phyloP scores from a whole-genome alignment of 139 green algal genomes.

The Diplosphaera chodatii region DNA sequence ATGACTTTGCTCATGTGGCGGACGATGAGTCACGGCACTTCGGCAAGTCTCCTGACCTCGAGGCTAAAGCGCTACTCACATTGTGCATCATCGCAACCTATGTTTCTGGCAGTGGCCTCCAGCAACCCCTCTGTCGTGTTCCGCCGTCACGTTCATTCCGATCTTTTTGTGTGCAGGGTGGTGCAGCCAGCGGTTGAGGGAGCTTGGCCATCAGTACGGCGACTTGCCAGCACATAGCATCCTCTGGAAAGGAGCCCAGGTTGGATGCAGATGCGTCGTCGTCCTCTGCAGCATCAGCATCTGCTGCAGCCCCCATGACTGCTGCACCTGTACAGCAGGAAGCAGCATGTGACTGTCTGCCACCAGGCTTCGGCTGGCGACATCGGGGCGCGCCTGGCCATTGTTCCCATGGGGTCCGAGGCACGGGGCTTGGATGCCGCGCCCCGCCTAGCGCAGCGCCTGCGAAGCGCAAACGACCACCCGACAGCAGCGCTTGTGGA shows the following conservation, averaged over 20 bases:
- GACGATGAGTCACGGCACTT: slow-evolving; percentile 80
- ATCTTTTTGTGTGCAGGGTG: slow-evolving; percentile 25
- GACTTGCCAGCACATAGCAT: slow-evolving; percentile 70
- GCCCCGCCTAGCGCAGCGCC: slow-evolving; percentile 38
- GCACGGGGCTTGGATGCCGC: slow-evolving; percentile 60
- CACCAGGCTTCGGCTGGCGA: slow-evolving; percentile 30
- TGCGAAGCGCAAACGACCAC: slow-evolving; percentile 60
- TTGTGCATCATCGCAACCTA: neutral
- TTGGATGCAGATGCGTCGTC: no score
- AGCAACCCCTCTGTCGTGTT: no score
- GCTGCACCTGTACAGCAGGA: no score
- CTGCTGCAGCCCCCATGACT: no score
- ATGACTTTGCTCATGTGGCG: slow-evolving; percentile 76
- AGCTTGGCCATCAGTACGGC: slow-evolving; percentile 66
- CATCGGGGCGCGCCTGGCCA: slow-evolving; percentile 50
- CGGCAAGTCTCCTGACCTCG: neutral
- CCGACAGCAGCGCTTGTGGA: slow-evolving; percentile 59
- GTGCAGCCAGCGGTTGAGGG: slow-evolving; percentile 63
- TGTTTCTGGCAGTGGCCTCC: no score
- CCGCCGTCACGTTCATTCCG: no score
- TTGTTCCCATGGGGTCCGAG: slow-evolving; percentile 81
- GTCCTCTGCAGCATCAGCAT: no score
- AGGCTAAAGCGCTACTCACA: neutral
- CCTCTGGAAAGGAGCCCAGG: slow-evolving; percentile 65
- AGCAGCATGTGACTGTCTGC: no score